Conservation (phyloP, 176 grass and related monocot genomes). For the Neostapfia colusana region DNA sequence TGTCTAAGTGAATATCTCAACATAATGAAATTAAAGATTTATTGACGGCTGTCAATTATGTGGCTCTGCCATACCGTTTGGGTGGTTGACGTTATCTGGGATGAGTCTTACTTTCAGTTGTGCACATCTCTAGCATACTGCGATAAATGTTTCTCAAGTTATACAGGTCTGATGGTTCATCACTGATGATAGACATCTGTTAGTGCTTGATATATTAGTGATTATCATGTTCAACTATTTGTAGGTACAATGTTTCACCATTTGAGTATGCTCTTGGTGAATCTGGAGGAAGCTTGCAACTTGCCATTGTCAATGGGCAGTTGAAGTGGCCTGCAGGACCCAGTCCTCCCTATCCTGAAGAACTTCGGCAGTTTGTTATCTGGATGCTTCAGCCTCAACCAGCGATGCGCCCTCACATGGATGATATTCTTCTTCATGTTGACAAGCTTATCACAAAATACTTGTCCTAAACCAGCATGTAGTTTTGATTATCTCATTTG, state of each 20-base stretch:
- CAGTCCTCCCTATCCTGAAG: constrained; percentile 64
- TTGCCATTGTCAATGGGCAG: constrained; percentile 78
- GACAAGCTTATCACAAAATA: constrained; percentile 81
- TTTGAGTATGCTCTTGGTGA: constrained; percentile 84
- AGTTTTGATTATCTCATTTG: constrained; percentile 19
- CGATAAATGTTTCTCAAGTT: background rate
- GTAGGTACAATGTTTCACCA: constrained; percentile 82
- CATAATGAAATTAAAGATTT: background rate
- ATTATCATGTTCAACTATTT: constrained; percentile 31
- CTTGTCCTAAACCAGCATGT: constrained; percentile 33
- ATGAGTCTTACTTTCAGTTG: background rate
- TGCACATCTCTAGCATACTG: constrained; percentile 5
- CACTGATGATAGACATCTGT: background rate
- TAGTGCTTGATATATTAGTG: background rate
- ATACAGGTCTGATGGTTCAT: background rate
- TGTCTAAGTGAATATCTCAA: background rate
- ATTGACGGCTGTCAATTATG: background rate
- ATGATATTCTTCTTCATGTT: constrained; percentile 81
- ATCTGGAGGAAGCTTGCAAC: constrained; percentile 87
- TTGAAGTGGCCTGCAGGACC: constrained; percentile 82
- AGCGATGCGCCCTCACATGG: constrained; percentile 69
- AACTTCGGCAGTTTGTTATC: constrained; percentile 70
- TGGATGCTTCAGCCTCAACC: constrained; percentile 93
- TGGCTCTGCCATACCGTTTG: background rate
- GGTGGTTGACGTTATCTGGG: background rate